Percentiles rank a stretch among this genome's conserved stretches.
Evolutionary conservation across 2,329 filamentous ascomycete genomes (phyloP).

Genomic region (Ascochyta fabae): DNA sequence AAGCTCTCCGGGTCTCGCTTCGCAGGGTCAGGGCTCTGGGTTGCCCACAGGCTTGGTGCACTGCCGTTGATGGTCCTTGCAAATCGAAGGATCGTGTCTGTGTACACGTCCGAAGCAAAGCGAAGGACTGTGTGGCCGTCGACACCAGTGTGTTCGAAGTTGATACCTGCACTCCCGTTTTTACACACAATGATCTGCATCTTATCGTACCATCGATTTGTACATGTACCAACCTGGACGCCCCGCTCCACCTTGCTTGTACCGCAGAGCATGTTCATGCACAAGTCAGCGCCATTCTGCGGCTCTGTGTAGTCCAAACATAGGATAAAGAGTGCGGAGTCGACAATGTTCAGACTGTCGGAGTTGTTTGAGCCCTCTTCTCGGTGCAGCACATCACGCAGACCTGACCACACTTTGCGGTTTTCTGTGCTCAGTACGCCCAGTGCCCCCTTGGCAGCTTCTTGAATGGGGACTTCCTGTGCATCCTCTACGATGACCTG

Average conservation of each 20-base stretch:
- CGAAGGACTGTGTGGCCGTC: conserved; percentile 96
- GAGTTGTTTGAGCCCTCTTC: conserved; percentile 93
- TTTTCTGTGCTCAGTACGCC: conserved; percentile 97
- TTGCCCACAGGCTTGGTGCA: conserved; percentile 90
- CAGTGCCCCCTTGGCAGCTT: conserved; percentile 92
- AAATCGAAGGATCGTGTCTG: conserved; percentile 95
- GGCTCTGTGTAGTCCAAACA: conserved; percentile 95
- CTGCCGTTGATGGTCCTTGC: conserved; percentile 94
- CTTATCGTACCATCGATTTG: conserved; percentile 99
- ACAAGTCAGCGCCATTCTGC: conserved; percentile 78
- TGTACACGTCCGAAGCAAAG: conserved; percentile 96
- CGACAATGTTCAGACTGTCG: conserved; percentile 93
- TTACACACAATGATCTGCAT: conserved; percentile 99
- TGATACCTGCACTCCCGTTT: conserved; percentile 97
- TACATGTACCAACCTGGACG: conserved; percentile 96
- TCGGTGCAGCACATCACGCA: conserved; percentile 84
- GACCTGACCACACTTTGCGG: conserved; percentile 90
- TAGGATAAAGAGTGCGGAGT: conserved; percentile 89
- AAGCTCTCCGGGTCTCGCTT: conserved; percentile 92
- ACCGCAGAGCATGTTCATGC: conserved; percentile 97
- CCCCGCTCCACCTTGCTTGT: conserved; percentile 90
- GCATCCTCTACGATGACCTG: conserved; percentile 93
- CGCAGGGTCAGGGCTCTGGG: conserved; percentile 86
- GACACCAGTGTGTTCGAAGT: conserved; percentile 98
- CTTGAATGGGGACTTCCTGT: conserved; percentile 84